Evolutionary conservation across 352 stramenopile species (phyloP).

Genomic region (Phytophthora pluvialis): DNA sequence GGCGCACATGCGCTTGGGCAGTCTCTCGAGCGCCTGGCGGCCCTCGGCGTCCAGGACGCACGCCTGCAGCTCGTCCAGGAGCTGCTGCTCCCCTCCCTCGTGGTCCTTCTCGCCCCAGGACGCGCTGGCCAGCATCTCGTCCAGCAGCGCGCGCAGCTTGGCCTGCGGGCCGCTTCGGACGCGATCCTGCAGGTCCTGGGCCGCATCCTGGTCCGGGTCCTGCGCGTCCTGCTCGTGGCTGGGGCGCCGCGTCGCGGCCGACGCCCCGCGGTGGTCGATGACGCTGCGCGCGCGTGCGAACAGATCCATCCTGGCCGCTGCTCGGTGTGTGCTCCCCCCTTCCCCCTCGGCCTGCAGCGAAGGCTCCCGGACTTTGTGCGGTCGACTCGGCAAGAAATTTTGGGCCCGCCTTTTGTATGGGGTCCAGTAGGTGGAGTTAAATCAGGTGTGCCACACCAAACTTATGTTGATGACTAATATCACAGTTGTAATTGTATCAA

Average conservation of each 20-base stretch:
- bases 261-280: constrained; percentile 34
- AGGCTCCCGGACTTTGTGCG: constrained; percentile 7
- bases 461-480: constrained; percentile 9
- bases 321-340: constrained; percentile 6
- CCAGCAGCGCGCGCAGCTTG: constrained; percentile 53
- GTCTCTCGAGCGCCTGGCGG: constrained; percentile 52
- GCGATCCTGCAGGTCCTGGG: constrained; percentile 22
- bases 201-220: constrained; percentile 18
- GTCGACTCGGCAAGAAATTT: constrained; percentile 32
- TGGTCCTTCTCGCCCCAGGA: constrained; percentile 65
- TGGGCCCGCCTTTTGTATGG: constrained; percentile 35
- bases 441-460: constrained; percentile 12
- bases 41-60: constrained; percentile 66
- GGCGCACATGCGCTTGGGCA: constrained; percentile 90
- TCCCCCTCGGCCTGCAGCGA: constrained; percentile 5
- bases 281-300: constrained; percentile 41
- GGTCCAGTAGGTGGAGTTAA: constrained; percentile 5
- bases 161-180: constrained; percentile 8
- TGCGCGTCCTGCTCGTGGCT: constrained; percentile 14
- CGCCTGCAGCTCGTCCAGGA: constrained; percentile 58
- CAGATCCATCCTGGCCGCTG: constrained; percentile 36
- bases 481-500: not conserved
- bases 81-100: constrained; percentile 51
- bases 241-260: constrained; percentile 1
- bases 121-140: constrained; percentile 57